Evolutionary conservation across 345 rosid genomes (phyloP).

Genomic region (Euphorbia pulcherrima): DNA sequence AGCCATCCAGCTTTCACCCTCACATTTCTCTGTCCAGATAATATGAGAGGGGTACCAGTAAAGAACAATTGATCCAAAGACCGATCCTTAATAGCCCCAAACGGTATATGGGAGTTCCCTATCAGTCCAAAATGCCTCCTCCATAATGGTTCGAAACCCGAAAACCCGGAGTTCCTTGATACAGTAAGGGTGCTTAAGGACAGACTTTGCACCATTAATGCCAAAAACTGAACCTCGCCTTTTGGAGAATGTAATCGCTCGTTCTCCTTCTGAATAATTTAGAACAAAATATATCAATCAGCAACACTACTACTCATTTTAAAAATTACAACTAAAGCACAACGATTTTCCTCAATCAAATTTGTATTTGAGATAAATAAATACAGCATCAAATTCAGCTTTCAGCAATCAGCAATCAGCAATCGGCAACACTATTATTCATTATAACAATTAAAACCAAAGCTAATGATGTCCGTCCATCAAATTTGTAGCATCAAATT

Average conservation of each 20-base stretch:
- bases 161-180: constrained; percentile 41
- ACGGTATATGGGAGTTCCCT: constrained; percentile 24
- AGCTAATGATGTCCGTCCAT: neutral
- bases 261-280: constrained; percentile 13
- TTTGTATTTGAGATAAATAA: neutral
- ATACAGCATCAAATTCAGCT: neutral
- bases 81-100: constrained; percentile 33
- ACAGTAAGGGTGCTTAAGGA: constrained; percentile 45
- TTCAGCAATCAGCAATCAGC: too few species aligned
- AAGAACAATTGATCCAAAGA: constrained; percentile 31
- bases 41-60: constrained; percentile 22
- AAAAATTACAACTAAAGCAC: neutral
- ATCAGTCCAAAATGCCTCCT: constrained; percentile 34
- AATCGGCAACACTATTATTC: neutral
- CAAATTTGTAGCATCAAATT: neutral
- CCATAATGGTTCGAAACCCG: constrained; percentile 31
- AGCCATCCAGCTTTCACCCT: constrained; percentile 81
- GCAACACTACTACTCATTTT: neutral
- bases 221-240: constrained; percentile 14
- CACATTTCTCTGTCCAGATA: constrained; percentile 34
- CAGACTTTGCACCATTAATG: constrained; percentile 48
- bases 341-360: neutral
- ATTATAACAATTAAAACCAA: neutral
- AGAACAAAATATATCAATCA: neutral
- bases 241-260: neutral